Base-by-base conservation (phyloP, 495 filamentous ascomycete genomes). In the Cudoniella acicularis region DNA sequence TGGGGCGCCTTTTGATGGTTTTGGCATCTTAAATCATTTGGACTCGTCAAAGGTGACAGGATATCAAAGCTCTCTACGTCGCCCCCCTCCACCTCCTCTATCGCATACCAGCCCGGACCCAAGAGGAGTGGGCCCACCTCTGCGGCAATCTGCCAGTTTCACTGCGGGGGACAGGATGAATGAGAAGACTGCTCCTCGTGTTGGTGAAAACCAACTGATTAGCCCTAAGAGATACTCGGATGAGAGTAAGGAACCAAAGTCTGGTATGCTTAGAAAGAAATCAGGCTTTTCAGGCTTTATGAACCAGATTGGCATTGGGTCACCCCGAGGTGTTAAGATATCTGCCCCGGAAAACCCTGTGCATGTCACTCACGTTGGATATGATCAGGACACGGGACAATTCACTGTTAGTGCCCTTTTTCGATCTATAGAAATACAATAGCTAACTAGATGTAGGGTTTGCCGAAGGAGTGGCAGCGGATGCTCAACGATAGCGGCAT, bases 401-500 rank as follows among this genome's bases (percentile, higher is more conserved):
- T 98, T 96, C 71, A 98, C 94, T 36, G 90, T 95, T 80, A 60
- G 89, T 86, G 40, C 4, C n/a, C 4, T 49, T 56, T 17, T 22
- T 45, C 1, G 3, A 41, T 17, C 13, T 18, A 17, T 25, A n/a
- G 17, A 49, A 26, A 23, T 24, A 43, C 56, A 21, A 53, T 60
- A 59, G 55, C 48, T 65, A 20, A 60, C 53, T 49, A 54, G 57
- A 46, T 46, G 8, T 65, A 95, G 90, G 94, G 94, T 60, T 77
- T 98, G 30, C 94, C 94, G 1, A 96, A 95, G 71, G 94, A 98
- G 79, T 98, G 94, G 94, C 94, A 98, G 73, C 85, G 89, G 42
- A 81, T 96, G 68, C 83, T 98, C 63, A 89, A 94, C 75, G 92
- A 96, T 70, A 96, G 88, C 73, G 94, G 94, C 56, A 98, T 98